phyloP scores from a whole-genome alignment of 2,329 filamentous ascomycete species.

The Calonectria pauciramosa region DNA sequence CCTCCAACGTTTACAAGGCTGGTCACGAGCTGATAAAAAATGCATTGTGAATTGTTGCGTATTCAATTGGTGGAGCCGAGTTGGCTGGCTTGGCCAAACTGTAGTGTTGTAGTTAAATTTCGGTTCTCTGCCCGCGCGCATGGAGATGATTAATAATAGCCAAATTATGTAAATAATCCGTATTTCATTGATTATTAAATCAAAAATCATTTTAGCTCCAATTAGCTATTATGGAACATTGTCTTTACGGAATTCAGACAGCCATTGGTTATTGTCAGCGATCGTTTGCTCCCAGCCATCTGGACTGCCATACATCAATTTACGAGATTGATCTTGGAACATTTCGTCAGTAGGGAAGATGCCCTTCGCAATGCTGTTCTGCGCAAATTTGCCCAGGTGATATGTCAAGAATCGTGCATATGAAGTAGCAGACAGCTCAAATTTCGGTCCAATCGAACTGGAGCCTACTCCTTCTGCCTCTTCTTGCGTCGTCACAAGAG shows the following conservation, averaged over 20 bases:
- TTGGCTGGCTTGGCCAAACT: not conserved
- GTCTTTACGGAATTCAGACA: constrained; percentile 16
- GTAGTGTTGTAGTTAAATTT: not conserved
- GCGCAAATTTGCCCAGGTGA: constrained; percentile 23
- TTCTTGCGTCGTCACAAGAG: not conserved
- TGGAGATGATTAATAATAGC: not conserved
- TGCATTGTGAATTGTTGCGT: not conserved
- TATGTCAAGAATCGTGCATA: constrained; percentile 14
- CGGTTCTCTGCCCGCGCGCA: not conserved
- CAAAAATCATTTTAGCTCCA: too few relatives aligned
- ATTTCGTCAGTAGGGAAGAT: constrained; percentile 21
- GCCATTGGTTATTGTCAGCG: constrained; percentile 22
- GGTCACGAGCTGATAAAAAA: not conserved
- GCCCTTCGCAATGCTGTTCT: not conserved
- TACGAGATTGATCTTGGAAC: constrained; percentile 23
- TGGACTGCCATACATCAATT: not conserved
- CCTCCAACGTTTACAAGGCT: not conserved
- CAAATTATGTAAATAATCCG: not conserved
- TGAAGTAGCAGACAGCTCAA: not conserved
- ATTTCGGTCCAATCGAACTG: not conserved
- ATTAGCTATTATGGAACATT: not conserved
- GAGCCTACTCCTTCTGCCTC: too few relatives aligned
- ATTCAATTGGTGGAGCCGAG: not conserved
- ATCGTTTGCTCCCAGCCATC: constrained; percentile 25
- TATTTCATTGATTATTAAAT: not conserved